Evolutionary conservation across 768 basidiomycete species (phyloP), one percentile per base, ranked within the genome.

Genomic region (Clavaria fumosa): DNA sequence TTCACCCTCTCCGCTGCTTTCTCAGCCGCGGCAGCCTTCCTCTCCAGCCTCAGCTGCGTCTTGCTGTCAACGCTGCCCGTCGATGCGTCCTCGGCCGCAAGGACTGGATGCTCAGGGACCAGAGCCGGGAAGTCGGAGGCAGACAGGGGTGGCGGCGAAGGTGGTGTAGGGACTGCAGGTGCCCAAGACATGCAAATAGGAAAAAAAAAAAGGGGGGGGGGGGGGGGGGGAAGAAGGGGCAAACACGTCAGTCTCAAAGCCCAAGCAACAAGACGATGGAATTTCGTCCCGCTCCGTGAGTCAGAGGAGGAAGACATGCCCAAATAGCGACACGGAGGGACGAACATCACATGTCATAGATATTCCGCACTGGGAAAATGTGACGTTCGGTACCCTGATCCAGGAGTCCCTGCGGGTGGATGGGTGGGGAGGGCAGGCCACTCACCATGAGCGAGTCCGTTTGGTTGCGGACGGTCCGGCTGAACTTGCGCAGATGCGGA

Each of bases 331-430:
- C n/a, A n/a, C n/a, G n/a, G 27, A 21, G 53, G 57, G 57, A 46
- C 60, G 58, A 59, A 52, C 46, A 63, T 81, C 66, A 81, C 63
- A 68, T 69, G 55, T 69, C 75, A 69, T 74, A 65, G 60, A 71
- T 62, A 70, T 75, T 78, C 75, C 78, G 78, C 75, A 79, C 80
- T 83, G 78, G 64, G 62, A 79, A 81, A 78, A 79, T 66, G 80
- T 75, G 77, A 78, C 59, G 62, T 78, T 83, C 69, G 82, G 79
- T 81, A 84, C 76, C 69, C 70, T 73, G 75, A 66, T 77, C 78
- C 71, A 34, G 14, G 12, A 42, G 36, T 40, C 35, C 78, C 80
- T 76, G 78, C 79, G 78, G 78, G 76, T 71, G 55, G 59, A 58
- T 57, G 54, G 61, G 59, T 54, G 56, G 47, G 42, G 52, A 63